Conservation (phyloP, 2,329 filamentous ascomycete genomes). For the Aspergillus uvarum region DNA sequence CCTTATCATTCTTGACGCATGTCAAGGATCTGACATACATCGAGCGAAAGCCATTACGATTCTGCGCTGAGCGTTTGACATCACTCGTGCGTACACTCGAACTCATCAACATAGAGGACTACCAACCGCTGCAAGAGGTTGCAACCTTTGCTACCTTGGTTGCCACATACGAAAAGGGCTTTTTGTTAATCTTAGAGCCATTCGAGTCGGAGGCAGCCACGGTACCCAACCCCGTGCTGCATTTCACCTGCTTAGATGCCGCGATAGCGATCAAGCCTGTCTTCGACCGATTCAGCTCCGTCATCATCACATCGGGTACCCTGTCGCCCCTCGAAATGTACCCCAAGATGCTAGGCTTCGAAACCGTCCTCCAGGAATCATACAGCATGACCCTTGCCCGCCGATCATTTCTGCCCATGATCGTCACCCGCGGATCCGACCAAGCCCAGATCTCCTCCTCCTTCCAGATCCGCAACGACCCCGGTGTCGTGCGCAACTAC, state of each 20-base stretch:
- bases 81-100: conserved; percentile 93
- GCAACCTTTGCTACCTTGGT: conserved; percentile 95
- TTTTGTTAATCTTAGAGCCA: conserved; percentile 92
- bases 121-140: conserved; percentile 93
- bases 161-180: conserved; percentile 95
- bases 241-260: conserved; percentile 94
- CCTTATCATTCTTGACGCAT: conserved; percentile 87
- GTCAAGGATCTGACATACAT: conserved; percentile 96
- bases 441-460: conserved; percentile 90
- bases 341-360: conserved; percentile 95
- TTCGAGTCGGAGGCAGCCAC: conserved; percentile 95
- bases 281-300: conserved; percentile 94
- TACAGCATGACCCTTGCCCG: conserved; percentile 95
- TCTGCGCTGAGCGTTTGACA: conserved; percentile 91
- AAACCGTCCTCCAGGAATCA: conserved; percentile 90
- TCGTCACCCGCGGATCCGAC: conserved; percentile 91
- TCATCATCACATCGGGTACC: conserved; percentile 97
- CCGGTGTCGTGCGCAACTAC: conserved; percentile 95
- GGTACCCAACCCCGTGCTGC: conserved; percentile 93
- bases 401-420: conserved; percentile 95
- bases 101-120: conserved; percentile 96
- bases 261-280: conserved; percentile 98
- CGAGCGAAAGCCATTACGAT: conserved; percentile 86
- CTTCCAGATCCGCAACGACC: conserved; percentile 94
- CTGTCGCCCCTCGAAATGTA: conserved; percentile 98